A percentile compares a stretch with the other conserved stretches of the same genome.
These are phyloP conservation scores for Boletus speciosus DNA, from an alignment of 768 basidiomycete species.

Conservation along the genomic window DNA sequence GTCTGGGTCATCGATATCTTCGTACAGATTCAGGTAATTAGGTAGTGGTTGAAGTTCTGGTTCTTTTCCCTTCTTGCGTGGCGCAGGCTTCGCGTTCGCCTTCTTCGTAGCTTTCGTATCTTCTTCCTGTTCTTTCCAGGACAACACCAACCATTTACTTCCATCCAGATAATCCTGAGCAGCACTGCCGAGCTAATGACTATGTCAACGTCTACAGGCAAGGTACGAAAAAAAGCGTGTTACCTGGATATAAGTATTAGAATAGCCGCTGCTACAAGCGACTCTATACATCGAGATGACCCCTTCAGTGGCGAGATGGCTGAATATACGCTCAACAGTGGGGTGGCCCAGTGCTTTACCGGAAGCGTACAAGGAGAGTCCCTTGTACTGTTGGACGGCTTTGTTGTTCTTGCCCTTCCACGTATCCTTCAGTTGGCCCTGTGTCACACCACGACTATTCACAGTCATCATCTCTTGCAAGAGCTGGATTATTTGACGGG, in stretches of 20 bases:
- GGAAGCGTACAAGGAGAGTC: slow-evolving; percentile 51
- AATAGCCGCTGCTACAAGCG: slow-evolving; percentile 45
- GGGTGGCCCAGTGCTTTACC: slow-evolving; percentile 48
- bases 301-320: slow-evolving; percentile 48
- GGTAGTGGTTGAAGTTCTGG: neutral
- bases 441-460: slow-evolving; percentile 53
- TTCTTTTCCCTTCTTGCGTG: slow-evolving; percentile 23
- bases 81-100: neutral
- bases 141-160: slow-evolving; percentile 16
- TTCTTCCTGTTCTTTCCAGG: slow-evolving; percentile 27
- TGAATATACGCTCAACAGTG: slow-evolving; percentile 64
- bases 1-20: slow-evolving; percentile 29
- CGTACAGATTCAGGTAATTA: slow-evolving; percentile 20
- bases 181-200: slow-evolving; percentile 13
- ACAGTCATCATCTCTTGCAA: slow-evolving; percentile 42
- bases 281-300: slow-evolving; percentile 48
- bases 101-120: slow-evolving; percentile 11
- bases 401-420: slow-evolving; percentile 60
- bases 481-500: slow-evolving; percentile 55
- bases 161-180: slow-evolving; percentile 23
- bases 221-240: neutral
- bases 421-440: slow-evolving; percentile 54
- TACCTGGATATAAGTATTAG: slow-evolving; percentile 53
- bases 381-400: slow-evolving; percentile 42
- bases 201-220: neutral